phyloP scores from a whole-genome alignment of 164 flowering plant species.

The Hamamelis virginiana region DNA sequence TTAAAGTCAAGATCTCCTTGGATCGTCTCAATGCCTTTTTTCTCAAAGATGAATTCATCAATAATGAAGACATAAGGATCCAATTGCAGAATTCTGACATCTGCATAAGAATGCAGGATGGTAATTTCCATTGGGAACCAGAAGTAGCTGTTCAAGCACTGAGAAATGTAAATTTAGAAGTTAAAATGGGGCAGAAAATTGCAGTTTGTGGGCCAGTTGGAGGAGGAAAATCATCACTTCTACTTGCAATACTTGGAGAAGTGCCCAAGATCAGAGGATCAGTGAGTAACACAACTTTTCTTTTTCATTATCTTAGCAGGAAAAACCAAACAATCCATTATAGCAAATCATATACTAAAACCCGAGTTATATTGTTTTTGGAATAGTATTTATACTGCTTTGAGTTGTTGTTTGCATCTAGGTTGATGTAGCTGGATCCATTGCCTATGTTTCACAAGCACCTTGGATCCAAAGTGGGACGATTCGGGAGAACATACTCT shows the following conservation, averaged over 20 bases:
- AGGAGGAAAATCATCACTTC: slow-evolving; percentile 80
- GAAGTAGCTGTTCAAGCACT: slow-evolving; percentile 39
- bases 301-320: too few species aligned
- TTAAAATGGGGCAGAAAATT: slow-evolving; percentile 54
- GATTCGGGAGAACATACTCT: slow-evolving; percentile 76
- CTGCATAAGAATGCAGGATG: slow-evolving; percentile 34
- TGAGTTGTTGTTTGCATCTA: slow-evolving; percentile 15
- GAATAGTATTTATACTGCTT: too few species aligned
- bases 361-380: too few species aligned
- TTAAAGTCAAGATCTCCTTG: slow-evolving; percentile 76
- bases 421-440: slow-evolving; percentile 63
- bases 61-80: slow-evolving; percentile 19
- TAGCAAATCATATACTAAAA: too few species aligned
- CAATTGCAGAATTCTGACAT: slow-evolving; percentile 1
- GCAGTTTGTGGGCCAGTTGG: slow-evolving; percentile 95
- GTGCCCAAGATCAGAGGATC: slow-evolving; percentile 69
- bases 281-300: slow-evolving; percentile 67
- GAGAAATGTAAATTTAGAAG: slow-evolving; percentile 39
- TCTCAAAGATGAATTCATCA: slow-evolving; percentile 68
- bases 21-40: slow-evolving; percentile 60
- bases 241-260: slow-evolving; percentile 82
- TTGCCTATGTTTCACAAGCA: slow-evolving; percentile 84
- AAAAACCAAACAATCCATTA: too few species aligned
- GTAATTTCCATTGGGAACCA: slow-evolving; percentile 66
- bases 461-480: slow-evolving; percentile 96